These are phyloP conservation scores for Triticum turgidum DNA, from an alignment of 176 grass and related monocot species.

Conservation along the genomic window DNA sequence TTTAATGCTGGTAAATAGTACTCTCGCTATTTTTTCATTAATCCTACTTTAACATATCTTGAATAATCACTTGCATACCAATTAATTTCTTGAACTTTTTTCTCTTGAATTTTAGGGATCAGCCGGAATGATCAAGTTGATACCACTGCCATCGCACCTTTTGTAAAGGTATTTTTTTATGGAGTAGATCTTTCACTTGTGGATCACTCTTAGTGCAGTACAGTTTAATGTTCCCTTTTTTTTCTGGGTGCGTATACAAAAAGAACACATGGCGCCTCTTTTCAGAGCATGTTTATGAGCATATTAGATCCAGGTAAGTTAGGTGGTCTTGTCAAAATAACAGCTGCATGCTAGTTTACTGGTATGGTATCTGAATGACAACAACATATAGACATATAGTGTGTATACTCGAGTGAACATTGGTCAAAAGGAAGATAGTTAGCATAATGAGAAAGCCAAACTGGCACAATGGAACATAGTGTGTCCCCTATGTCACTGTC, in stretches of 20 bases:
- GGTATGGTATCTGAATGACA: background rate
- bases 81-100: background rate
- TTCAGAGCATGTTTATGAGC: background rate
- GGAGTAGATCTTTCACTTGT: background rate
- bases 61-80: background rate
- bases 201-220: background rate
- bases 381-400: background rate
- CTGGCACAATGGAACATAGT: background rate
- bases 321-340: background rate
- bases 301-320: background rate
- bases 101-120: conserved; percentile 47
- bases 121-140: conserved; percentile 58
- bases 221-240: background rate
- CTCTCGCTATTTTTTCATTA: background rate
- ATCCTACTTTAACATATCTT: background rate
- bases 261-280: background rate
- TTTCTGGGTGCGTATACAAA: background rate
- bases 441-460: conserved; percentile 8
- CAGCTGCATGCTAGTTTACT: background rate
- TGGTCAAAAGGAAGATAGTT: background rate
- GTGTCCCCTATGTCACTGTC: background rate
- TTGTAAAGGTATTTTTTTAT: conserved; percentile 57
- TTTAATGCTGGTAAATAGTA: conserved; percentile 69
- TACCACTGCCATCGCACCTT: conserved; percentile 34
- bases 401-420: background rate